Conservation (phyloP, 495 filamentous ascomycete species). For the Trichoderma erinaceum region DNA sequence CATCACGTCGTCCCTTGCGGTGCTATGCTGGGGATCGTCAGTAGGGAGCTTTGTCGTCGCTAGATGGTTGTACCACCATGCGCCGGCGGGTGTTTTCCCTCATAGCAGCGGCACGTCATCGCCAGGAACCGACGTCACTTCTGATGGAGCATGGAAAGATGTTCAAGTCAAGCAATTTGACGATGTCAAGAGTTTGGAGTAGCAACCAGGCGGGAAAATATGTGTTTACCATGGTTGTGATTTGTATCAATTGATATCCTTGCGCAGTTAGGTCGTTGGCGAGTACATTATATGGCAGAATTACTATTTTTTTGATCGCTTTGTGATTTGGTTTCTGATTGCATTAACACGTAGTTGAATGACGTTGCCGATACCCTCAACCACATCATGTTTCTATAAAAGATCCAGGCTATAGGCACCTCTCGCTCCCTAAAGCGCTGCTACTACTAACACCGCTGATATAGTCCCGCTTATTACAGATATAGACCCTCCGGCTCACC, state of each 20-base stretch:
- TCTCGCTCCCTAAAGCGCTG: background rate
- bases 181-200: background rate
- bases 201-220: background rate
- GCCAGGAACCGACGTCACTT: background rate
- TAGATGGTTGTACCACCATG: conserved; percentile 40
- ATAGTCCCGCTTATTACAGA: conserved; percentile 55
- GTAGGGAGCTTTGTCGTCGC: conserved; percentile 49
- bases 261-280: too few species aligned
- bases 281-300: too few species aligned
- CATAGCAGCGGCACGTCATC: background rate
- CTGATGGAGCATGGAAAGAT: background rate
- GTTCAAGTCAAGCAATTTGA: background rate
- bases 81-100: background rate
- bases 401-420: background rate
- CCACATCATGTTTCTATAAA: background rate
- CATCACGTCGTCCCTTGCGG: conserved; percentile 20
- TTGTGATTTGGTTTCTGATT: too few species aligned
- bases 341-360: too few species aligned
- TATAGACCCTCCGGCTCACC: conserved; percentile 98
- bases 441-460: background rate
- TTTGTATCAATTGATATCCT: too few species aligned
- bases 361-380: too few species aligned
- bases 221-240: background rate
- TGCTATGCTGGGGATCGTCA: conserved; percentile 56
- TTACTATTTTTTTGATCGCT: too few species aligned